Evolutionary conservation across 352 stramenopile genomes (phyloP).

Genomic region (Blastocystis sp.): DNA sequence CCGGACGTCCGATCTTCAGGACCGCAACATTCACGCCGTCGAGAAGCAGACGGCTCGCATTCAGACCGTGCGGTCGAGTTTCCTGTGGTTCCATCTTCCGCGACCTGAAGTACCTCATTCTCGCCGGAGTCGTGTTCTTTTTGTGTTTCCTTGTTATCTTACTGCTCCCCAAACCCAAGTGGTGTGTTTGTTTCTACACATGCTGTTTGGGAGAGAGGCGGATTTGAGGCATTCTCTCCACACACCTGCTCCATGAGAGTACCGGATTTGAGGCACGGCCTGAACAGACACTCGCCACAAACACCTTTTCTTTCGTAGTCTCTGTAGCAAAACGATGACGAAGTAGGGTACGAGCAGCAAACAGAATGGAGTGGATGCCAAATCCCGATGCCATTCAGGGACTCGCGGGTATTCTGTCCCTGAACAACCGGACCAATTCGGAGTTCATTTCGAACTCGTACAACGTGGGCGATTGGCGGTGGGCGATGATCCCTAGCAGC

Average conservation of each 20-base stretch:
- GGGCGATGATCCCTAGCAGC: conserved; percentile 1
- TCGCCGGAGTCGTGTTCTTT: neutral
- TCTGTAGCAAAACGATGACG: neutral
- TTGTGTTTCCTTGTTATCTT: conserved; percentile 20
- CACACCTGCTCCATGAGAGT: neutral
- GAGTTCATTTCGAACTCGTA: conserved; percentile 13
- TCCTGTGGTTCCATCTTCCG: conserved; percentile 9
- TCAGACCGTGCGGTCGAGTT: neutral
- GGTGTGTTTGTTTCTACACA: neutral
- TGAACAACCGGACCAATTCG: neutral
- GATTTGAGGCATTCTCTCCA: neutral
- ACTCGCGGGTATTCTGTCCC: conserved; percentile 19
- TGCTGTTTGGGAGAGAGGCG: neutral
- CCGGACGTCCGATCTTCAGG: neutral
- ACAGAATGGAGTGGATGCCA: conserved; percentile 30
- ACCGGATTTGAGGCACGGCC: neutral
- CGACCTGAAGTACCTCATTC: neutral
- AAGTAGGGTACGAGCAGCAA: neutral
- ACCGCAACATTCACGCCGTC: conserved; percentile 11
- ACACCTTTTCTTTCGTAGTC: neutral
- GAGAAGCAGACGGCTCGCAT: neutral
- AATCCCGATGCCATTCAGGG: conserved; percentile 24
- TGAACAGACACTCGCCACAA: neutral
- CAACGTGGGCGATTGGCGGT: neutral
- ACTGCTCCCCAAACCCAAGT: conserved; percentile 17